Evolutionary conservation across 495 filamentous ascomycete genomes (phyloP).

Genomic region (Xylaria intraflava): DNA sequence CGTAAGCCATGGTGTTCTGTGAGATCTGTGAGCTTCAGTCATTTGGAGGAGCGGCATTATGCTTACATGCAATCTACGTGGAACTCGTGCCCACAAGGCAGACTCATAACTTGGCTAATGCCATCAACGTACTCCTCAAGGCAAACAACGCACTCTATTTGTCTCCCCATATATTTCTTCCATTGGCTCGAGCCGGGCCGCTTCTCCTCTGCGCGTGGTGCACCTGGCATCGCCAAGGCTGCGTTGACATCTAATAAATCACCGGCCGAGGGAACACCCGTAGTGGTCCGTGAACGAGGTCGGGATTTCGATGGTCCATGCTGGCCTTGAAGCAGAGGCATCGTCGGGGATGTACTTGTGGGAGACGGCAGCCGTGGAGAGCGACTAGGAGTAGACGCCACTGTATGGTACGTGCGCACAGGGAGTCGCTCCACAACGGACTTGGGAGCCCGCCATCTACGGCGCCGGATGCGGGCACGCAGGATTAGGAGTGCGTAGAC

Average conservation of each 20-base stretch:
- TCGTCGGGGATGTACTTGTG: conserved; percentile 59
- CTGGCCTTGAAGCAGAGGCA: conserved; percentile 64
- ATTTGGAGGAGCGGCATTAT: background rate
- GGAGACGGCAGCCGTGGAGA: conserved; percentile 50
- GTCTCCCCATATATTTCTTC: conserved; percentile 77
- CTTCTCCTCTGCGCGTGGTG: conserved; percentile 40
- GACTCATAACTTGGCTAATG: conserved; percentile 88
- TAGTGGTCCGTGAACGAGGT: conserved; percentile 60
- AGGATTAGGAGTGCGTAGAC: conserved; percentile 87
- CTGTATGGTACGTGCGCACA: conserved; percentile 87
- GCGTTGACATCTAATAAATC: conserved; percentile 32
- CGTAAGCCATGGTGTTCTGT: conserved; percentile 94
- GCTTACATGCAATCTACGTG: conserved; percentile 98
- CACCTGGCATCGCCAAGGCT: conserved; percentile 25
- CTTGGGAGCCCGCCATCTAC: conserved; percentile 93
- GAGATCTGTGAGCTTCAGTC: conserved; percentile 16
- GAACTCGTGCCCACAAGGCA: conserved; percentile 98
- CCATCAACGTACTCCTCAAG: conserved; percentile 96
- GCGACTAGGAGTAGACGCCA: conserved; percentile 56
- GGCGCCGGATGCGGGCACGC: conserved; percentile 79
- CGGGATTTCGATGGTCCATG: conserved; percentile 45
- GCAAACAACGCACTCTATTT: conserved; percentile 95
- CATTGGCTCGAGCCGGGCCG: conserved; percentile 52
- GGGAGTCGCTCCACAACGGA: conserved; percentile 92
- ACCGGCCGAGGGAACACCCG: conserved; percentile 46